phyloP scores from a whole-genome alignment of 257 asterid genomes.

The Linaria vulgaris region DNA sequence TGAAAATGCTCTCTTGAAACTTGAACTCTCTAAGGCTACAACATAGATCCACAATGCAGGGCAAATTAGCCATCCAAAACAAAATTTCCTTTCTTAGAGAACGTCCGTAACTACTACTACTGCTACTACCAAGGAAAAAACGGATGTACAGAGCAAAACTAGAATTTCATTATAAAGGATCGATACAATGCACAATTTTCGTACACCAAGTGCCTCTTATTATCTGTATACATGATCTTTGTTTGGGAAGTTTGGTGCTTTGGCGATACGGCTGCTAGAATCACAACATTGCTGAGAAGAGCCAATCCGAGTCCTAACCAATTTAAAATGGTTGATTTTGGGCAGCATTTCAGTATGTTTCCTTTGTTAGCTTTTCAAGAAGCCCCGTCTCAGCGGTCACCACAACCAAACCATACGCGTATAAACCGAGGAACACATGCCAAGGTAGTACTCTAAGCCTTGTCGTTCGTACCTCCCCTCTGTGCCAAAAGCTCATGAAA shows the following conservation, averaged over 20 bases:
- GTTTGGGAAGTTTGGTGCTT: slow-evolving; percentile 39
- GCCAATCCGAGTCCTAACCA: slow-evolving; percentile 69
- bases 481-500: slow-evolving; percentile 80
- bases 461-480: slow-evolving; percentile 60
- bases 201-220: no score
- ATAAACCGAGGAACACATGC: slow-evolving; percentile 84
- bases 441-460: slow-evolving; percentile 65
- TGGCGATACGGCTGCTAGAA: slow-evolving; percentile 65
- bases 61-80: no score
- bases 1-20: no score
- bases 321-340: slow-evolving; percentile 62
- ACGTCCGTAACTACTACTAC: no score
- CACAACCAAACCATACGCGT: slow-evolving; percentile 76
- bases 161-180: no score
- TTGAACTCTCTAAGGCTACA: no score
- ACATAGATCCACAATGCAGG: no score
- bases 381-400: slow-evolving; percentile 89
- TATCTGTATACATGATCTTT: slow-evolving; percentile 32
- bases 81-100: no score
- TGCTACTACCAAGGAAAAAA: no score
- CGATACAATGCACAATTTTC: not conserved
- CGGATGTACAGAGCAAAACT: no score
- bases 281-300: no score
- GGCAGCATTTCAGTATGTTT: slow-evolving; percentile 47
- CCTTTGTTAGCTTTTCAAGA: slow-evolving; percentile 67